Evolutionary conservation across 2,329 filamentous ascomycete species (phyloP).

Genomic region (Fonsecaea erecta): DNA sequence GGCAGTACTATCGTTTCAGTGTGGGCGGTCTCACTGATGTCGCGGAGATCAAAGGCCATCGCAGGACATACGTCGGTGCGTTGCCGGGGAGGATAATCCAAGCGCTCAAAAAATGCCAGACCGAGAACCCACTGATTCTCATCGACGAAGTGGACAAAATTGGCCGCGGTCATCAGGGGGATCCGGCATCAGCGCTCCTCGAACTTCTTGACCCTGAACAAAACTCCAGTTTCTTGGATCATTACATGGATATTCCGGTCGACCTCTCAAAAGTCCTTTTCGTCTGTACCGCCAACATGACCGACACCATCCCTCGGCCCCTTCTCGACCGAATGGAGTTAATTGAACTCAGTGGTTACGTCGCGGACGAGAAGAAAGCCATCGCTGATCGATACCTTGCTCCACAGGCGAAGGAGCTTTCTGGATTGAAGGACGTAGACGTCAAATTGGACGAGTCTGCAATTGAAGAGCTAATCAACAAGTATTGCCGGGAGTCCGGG

Average conservation of each 20-base stretch:
- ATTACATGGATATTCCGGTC: constrained; percentile 98
- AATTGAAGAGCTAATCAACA: constrained; percentile 96
- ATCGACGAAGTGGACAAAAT: constrained; percentile 99
- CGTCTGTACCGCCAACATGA: constrained; percentile 98
- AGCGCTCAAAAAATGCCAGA: constrained; percentile 97
- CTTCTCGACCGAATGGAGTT: constrained; percentile 97
- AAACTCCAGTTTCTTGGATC: constrained; percentile 94
- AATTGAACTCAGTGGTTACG: constrained; percentile 93
- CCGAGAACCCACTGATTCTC: constrained; percentile 92
- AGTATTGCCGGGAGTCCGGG: constrained; percentile 95
- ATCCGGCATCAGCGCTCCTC: constrained; percentile 90
- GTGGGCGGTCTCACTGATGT: constrained; percentile 97
- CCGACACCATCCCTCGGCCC: constrained; percentile 93
- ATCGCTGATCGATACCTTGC: constrained; percentile 93
- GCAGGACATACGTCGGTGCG: constrained; percentile 94
- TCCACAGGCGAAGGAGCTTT: constrained; percentile 91
- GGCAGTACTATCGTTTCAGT: constrained; percentile 97
- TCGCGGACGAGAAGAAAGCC: constrained; percentile 98
- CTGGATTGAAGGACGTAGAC: constrained; percentile 86
- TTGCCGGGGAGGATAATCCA: constrained; percentile 96
- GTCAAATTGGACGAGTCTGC: constrained; percentile 85
- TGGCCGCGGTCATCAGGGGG: constrained; percentile 91
- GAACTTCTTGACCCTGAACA: constrained; percentile 96
- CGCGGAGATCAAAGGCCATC: constrained; percentile 97
- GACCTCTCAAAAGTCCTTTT: constrained; percentile 97